Conservation (phyloP, 805 yeast species). For the Candida chilensis region DNA sequence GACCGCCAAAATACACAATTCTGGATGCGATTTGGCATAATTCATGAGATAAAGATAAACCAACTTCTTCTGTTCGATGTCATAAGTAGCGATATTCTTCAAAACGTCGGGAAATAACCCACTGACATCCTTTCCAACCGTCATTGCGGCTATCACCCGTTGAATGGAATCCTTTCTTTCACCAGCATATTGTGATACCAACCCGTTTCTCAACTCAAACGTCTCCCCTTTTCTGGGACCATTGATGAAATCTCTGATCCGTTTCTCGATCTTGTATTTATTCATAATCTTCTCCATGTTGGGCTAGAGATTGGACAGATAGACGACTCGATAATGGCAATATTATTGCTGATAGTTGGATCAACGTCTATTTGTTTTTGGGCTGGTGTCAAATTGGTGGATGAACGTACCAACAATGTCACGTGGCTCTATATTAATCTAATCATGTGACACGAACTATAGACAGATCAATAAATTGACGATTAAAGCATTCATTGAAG, state of each 20-base stretch:
- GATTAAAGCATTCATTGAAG: constrained; percentile 3
- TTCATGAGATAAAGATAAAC: constrained; percentile 94
- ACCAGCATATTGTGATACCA: constrained; percentile 89
- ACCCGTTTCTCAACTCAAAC: constrained; percentile 81
- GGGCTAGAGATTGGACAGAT: too few species aligned
- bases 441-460: too few species aligned
- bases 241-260: constrained; percentile 28
- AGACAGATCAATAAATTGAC: too few species aligned
- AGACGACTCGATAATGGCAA: too few species aligned
- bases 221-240: constrained; percentile 62
- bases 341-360: too few species aligned
- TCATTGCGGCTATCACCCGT: constrained; percentile 96
- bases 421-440: not conserved
- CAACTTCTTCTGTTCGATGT: constrained; percentile 90
- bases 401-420: not conserved
- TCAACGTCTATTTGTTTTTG: too few species aligned
- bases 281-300: too few species aligned
- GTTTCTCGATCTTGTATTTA: constrained; percentile 33
- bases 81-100: constrained; percentile 95
- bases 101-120: constrained; percentile 91
- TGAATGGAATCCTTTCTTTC: constrained; percentile 96
- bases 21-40: constrained; percentile 95
- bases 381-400: not conserved
- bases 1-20: constrained; percentile 89
- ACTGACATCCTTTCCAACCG: constrained; percentile 93